Conservation (phyloP, 2,329 filamentous ascomycete species). For the Pseudogymnoascus sp. region DNA sequence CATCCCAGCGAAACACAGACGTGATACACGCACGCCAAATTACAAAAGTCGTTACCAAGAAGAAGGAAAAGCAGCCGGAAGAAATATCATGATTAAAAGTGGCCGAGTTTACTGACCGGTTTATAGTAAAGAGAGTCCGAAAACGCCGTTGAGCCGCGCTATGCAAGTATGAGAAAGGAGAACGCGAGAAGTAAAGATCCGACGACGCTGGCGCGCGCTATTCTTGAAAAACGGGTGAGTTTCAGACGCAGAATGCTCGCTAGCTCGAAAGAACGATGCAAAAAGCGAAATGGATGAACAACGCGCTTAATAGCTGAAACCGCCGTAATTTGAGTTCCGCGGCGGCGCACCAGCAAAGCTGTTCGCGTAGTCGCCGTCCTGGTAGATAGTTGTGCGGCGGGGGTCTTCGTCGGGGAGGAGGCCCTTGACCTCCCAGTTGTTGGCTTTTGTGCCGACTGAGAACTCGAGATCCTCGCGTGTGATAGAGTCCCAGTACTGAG, state of each 20-base stretch:
- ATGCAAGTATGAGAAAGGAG: conserved; percentile 7
- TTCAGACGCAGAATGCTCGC: background rate
- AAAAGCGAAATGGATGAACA: background rate
- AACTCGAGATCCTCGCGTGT: conserved; percentile 98
- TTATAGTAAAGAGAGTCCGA: background rate
- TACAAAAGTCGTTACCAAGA: background rate
- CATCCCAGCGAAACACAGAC: background rate
- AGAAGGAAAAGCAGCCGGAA: background rate
- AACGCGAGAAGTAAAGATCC: conserved; percentile 4
- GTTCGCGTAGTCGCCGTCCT: conserved; percentile 25
- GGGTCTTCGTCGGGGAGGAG: conserved; percentile 44
- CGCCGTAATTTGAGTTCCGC: conserved; percentile 29
- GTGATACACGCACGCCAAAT: conserved; percentile 1
- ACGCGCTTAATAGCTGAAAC: conserved; percentile 22
- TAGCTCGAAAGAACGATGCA: background rate
- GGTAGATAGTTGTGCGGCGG: conserved; percentile 25
- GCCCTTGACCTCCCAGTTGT: conserved; percentile 98
- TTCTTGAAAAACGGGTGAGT: background rate
- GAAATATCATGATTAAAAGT: conserved; percentile 5
- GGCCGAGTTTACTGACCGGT: background rate
- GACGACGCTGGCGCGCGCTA: background rate
- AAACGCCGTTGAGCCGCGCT: conserved; percentile 4
- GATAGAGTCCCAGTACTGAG: conserved; percentile 96
- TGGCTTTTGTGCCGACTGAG: conserved; percentile 87
- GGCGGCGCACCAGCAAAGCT: conserved; percentile 18